phyloP scores from a whole-genome alignment of 192 early-diverging fungal genomes.

The Jimgerdemannia lactiflua region DNA sequence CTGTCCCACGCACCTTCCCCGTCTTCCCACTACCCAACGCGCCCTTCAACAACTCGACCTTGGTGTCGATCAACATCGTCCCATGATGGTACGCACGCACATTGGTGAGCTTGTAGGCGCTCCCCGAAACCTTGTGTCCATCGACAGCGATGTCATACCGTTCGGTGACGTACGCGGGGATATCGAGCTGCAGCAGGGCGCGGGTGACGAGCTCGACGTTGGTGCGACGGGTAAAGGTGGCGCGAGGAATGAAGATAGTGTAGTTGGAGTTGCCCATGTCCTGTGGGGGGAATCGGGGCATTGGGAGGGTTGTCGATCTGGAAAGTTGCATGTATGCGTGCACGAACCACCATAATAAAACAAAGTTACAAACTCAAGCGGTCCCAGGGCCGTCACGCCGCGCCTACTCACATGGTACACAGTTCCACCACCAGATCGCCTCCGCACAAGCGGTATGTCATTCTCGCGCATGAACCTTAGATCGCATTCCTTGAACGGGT shows the following conservation, averaged over 20 bases:
- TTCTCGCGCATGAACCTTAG: slow-evolving; percentile 60
- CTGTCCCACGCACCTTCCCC: slow-evolving; percentile 41
- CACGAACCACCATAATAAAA: background rate
- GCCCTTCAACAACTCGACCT: slow-evolving; percentile 50
- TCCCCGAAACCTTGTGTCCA: slow-evolving; percentile 86
- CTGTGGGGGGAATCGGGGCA: slow-evolving; percentile 25
- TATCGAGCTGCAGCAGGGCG: slow-evolving; percentile 75
- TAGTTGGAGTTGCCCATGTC: slow-evolving; percentile 97
- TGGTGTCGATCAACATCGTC: slow-evolving; percentile 95
- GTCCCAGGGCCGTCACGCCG: background rate
- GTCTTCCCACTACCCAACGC: slow-evolving; percentile 11
- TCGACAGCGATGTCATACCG: slow-evolving; percentile 90
- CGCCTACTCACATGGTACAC: slow-evolving; percentile 79
- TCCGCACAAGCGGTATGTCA: slow-evolving; percentile 79
- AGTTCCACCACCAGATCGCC: slow-evolving; percentile 90
- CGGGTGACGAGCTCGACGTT: slow-evolving; percentile 75
- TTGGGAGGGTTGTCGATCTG: background rate
- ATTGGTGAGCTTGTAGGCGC: slow-evolving; percentile 89
- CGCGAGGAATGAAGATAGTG: slow-evolving; percentile 89
- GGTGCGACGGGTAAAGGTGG: slow-evolving; percentile 68
- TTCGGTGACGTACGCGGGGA: slow-evolving; percentile 76
- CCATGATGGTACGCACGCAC: slow-evolving; percentile 92
- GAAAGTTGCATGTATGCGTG: background rate
- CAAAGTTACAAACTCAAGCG: too few relatives aligned
- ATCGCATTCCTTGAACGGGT: slow-evolving; percentile 96